Evolutionary conservation across 305 asterid genomes (phyloP).

Genomic region (Fraxinus ornus): DNA sequence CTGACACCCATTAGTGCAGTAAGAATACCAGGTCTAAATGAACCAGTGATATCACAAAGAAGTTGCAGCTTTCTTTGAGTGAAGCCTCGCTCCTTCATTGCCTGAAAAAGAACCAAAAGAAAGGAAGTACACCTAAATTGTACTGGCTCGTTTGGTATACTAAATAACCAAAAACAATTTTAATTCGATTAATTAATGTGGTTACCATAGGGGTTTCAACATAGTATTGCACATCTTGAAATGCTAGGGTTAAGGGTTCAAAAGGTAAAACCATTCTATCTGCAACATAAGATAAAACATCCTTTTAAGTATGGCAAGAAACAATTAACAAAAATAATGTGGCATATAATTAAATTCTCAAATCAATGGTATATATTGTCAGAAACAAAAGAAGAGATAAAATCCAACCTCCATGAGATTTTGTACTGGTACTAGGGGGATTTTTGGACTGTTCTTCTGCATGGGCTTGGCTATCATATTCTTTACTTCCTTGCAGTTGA

Average conservation of each 20-base stretch:
- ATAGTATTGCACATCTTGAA: conserved; percentile 61
- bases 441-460: conserved; percentile 17
- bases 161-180: neutral
- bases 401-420: conserved; percentile 22
- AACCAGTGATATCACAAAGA: conserved; percentile 57
- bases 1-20: conserved; percentile 84
- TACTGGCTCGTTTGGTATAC: neutral
- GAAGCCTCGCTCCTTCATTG: conserved; percentile 58
- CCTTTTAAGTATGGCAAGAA: conserved; percentile 14
- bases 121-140: conserved; percentile 3
- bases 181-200: conserved; percentile 3
- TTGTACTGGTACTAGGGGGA: neutral
- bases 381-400: neutral
- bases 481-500: conserved; percentile 24
- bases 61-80: conserved; percentile 51
- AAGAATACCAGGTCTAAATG: conserved; percentile 72
- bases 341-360: neutral
- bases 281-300: conserved; percentile 29
- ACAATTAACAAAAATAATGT: neutral
- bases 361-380: neutral
- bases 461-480: neutral
- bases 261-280: conserved; percentile 58
- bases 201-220: conserved; percentile 57
- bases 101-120: conserved; percentile 36
- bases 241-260: conserved; percentile 49